Evolutionary conservation across 73 alveolate species (phyloP).

Genomic region (Paraurostyla sp.): DNA sequence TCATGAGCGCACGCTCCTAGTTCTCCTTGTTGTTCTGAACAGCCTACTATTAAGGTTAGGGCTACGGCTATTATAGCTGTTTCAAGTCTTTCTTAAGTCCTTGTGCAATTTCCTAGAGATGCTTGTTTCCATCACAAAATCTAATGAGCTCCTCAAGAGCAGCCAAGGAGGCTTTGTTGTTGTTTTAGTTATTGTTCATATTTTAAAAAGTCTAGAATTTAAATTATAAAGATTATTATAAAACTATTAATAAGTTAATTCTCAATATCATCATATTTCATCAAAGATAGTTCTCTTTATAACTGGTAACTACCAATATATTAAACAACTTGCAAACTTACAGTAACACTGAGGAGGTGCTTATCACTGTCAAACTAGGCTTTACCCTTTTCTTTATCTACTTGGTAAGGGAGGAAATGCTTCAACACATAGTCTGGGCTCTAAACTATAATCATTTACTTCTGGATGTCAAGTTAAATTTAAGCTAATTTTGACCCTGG

Average conservation of each 20-base stretch:
- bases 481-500: slow-evolving; percentile 88
- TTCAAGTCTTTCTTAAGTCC: slow-evolving; percentile 35
- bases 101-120: slow-evolving; percentile 14
- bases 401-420: slow-evolving; percentile 89
- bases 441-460: slow-evolving; percentile 80
- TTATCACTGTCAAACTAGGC: slow-evolving; percentile 93
- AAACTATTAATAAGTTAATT: not conserved
- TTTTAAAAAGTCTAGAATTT: slow-evolving; percentile 13
- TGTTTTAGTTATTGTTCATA: not conserved
- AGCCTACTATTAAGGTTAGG: not conserved
- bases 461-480: slow-evolving; percentile 89
- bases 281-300: slow-evolving; percentile 54
- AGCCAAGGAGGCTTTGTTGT: not conserved
- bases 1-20: slow-evolving; percentile 1
- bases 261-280: not conserved
- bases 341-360: slow-evolving; percentile 75
- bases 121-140: slow-evolving; percentile 30
- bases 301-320: slow-evolving; percentile 4
- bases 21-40: not conserved
- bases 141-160: slow-evolving; percentile 32
- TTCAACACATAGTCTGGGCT: slow-evolving; percentile 88
- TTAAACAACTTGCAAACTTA: not conserved
- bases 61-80: not conserved
- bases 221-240: not conserved
- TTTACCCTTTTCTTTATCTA: slow-evolving; percentile 90